Percentiles rank a stretch among this genome's conserved stretches.
Conservation (phyloP, 2,329 filamentous ascomycete species). For the Venturia asperata region DNA sequence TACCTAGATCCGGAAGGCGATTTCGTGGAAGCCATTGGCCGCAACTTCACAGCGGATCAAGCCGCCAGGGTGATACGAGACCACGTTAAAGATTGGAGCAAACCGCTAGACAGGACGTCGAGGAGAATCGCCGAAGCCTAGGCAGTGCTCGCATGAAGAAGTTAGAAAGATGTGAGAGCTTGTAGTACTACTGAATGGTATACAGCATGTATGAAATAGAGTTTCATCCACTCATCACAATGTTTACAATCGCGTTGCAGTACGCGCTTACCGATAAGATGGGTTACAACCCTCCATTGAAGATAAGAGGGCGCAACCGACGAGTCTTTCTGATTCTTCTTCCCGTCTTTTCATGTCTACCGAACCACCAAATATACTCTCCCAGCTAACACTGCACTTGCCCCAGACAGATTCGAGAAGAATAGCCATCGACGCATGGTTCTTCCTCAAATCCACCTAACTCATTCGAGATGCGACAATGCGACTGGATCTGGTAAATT, state of each 20-base stretch:
- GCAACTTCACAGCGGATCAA: slow-evolving; percentile 85
- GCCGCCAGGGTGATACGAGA: slow-evolving; percentile 76
- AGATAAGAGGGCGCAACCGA: background rate
- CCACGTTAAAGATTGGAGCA: slow-evolving; percentile 74
- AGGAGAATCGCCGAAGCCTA: background rate
- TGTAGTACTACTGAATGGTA: background rate
- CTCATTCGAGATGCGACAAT: background rate
- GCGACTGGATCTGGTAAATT: background rate
- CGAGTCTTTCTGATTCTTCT: background rate
- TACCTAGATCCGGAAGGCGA: slow-evolving; percentile 82
- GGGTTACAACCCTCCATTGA: background rate
- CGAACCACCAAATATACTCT: background rate
- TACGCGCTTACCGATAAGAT: slow-evolving; percentile 3
- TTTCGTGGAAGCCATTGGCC: slow-evolving; percentile 92
- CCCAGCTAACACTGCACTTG: background rate
- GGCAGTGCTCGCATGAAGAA: background rate
- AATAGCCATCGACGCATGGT: background rate
- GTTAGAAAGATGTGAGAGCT: background rate
- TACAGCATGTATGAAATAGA: background rate
- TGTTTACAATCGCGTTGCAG: background rate
- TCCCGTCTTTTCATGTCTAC: background rate
- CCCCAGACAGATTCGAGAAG: slow-evolving; percentile 7
- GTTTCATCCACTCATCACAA: background rate
- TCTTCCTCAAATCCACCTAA: background rate
- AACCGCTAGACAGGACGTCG: slow-evolving; percentile 43